Evolutionary conservation across 225 moss, liverwort and hornwort genomes (phyloP).

Genomic region (Polytrichum formosum): DNA sequence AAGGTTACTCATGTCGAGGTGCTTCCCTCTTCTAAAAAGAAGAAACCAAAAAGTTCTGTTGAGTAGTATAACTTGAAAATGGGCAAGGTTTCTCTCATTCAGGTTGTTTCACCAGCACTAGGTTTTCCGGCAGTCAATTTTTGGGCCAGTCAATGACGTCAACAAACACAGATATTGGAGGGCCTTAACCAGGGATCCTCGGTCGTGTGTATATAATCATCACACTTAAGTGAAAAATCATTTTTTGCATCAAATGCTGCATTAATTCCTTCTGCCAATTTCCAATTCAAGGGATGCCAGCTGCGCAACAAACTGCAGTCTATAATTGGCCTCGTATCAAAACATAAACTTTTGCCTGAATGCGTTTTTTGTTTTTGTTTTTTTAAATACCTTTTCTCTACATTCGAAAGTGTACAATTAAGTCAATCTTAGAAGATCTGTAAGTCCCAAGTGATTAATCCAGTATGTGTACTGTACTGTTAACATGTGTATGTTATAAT

Average conservation of each 20-base stretch:
- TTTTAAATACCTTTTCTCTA: too few relatives aligned
- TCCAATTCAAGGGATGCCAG: neutral
- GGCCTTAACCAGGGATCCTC: slow-evolving; percentile 18
- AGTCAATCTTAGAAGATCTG: too few relatives aligned
- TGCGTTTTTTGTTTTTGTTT: too few relatives aligned
- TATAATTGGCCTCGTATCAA: too few relatives aligned
- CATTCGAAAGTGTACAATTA: too few relatives aligned
- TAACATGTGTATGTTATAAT: too few relatives aligned
- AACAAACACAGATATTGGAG: slow-evolving; percentile 14
- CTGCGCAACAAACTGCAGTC: too few relatives aligned
- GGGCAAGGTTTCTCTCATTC: slow-evolving; percentile 6
- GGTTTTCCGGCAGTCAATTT: slow-evolving; percentile 17
- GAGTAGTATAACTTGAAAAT: slow-evolving; percentile 19
- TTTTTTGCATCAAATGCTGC: slow-evolving; percentile 50
- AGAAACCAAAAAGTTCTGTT: slow-evolving; percentile 32
- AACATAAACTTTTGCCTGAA: too few relatives aligned
- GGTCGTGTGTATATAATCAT: slow-evolving; percentile 39
- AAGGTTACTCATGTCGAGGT: slow-evolving; percentile 32
- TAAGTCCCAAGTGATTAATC: too few relatives aligned
- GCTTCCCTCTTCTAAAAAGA: slow-evolving; percentile 35
- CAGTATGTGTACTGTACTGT: too few relatives aligned
- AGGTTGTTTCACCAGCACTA: slow-evolving; percentile 3
- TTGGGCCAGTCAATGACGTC: slow-evolving; percentile 6
- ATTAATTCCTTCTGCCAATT: slow-evolving; percentile 37
- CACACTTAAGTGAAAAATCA: slow-evolving; percentile 32